A percentile compares a stretch with the other conserved stretches of the same genome.
These are phyloP conservation scores for Tolypocladium tundrense DNA, from an alignment of 2,329 filamentous ascomycete genomes.

Conservation along the genomic window DNA sequence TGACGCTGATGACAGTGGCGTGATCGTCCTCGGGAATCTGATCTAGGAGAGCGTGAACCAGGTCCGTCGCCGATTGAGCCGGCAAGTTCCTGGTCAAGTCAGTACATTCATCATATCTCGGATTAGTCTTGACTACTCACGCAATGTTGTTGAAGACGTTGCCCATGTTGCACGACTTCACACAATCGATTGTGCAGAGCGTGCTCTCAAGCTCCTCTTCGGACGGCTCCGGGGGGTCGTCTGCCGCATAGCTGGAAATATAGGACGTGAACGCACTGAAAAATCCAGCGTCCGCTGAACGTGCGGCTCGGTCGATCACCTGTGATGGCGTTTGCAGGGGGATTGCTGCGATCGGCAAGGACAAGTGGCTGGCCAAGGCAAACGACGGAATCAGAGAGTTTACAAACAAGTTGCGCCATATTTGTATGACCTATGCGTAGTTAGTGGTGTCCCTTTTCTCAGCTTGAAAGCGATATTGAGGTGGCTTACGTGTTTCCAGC, in stretches of 20 bases:
- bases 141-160: conserved; percentile 75
- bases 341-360: conserved; percentile 67
- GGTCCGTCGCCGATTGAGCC: conserved; percentile 15
- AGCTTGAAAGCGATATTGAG: background rate
- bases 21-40: conserved; percentile 77
- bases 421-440: conserved; percentile 60
- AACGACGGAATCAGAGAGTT: conserved; percentile 87
- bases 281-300: conserved; percentile 69
- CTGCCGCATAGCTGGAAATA: conserved; percentile 96
- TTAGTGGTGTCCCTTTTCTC: background rate
- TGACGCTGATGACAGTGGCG: conserved; percentile 76
- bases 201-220: conserved; percentile 96
- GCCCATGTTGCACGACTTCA: conserved; percentile 78
- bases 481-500: conserved; percentile 60
- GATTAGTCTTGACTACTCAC: conserved; percentile 34
- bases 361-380: conserved; percentile 51
- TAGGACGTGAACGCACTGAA: conserved; percentile 95
- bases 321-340: conserved; percentile 86
- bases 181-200: conserved; percentile 84
- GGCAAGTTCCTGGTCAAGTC: conserved; percentile 25
- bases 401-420: conserved; percentile 91
- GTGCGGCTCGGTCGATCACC: conserved; percentile 77
- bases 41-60: conserved; percentile 62
- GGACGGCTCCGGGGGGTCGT: conserved; percentile 93
- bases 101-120: background rate